phyloP scores from a whole-genome alignment of 176 grass and related monocot genomes.

The Saccharum officinarum region DNA sequence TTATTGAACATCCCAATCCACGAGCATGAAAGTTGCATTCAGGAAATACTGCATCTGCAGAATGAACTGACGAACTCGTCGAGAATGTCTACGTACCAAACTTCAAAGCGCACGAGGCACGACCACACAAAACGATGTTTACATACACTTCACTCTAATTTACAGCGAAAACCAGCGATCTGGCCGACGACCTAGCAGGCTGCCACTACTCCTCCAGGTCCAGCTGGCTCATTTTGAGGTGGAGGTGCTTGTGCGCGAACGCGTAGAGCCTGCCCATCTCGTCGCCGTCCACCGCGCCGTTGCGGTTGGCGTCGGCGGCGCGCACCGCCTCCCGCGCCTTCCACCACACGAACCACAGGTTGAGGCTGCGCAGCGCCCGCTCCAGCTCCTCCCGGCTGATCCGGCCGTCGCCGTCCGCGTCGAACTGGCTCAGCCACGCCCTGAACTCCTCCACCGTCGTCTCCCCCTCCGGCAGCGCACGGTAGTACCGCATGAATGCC shows the following conservation, averaged over 20 bases:
- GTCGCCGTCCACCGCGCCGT: constrained; percentile 51
- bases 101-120: background rate
- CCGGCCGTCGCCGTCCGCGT: constrained; percentile 53
- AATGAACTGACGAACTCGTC: background rate
- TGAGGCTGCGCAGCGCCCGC: constrained; percentile 57
- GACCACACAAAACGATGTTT: background rate
- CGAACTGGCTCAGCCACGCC: constrained; percentile 83
- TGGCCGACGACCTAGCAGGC: background rate
- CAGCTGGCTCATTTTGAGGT: constrained; percentile 63
- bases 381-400: constrained; percentile 72
- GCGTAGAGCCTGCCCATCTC: constrained; percentile 58
- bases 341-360: constrained; percentile 80
- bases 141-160: background rate
- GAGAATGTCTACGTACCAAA: background rate
- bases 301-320: constrained; percentile 54
- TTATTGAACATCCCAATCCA: background rate
- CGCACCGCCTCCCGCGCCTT: constrained; percentile 63
- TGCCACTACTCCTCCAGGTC: background rate
- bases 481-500: constrained; percentile 56
- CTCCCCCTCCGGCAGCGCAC: constrained; percentile 48
- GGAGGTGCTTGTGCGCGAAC: constrained; percentile 62
- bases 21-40: background rate
- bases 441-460: constrained; percentile 68
- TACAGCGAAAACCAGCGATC: background rate
- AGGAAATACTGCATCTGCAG: background rate